These are phyloP conservation scores for Pythium periplocum DNA, from an alignment of 352 stramenopile genomes.

Conservation along the genomic window DNA sequence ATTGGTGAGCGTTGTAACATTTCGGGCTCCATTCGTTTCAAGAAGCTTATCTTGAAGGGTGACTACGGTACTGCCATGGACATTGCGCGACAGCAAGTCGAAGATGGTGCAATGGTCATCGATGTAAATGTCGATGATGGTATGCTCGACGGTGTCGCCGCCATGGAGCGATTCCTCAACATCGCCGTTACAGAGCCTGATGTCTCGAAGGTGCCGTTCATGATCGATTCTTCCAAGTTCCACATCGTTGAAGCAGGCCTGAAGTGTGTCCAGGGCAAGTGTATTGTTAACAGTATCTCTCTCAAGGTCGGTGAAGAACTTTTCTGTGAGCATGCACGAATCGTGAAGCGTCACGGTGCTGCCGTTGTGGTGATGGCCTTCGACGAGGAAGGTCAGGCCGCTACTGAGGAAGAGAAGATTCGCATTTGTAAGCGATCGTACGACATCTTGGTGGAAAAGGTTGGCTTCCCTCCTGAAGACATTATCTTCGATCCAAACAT, in stretches of 20 bases:
- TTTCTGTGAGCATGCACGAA: constrained; percentile 93
- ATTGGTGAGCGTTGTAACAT: constrained; percentile 97
- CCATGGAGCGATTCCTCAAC: constrained; percentile 97
- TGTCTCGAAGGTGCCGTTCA: constrained; percentile 95
- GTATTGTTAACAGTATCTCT: constrained; percentile 97
- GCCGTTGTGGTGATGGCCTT: constrained; percentile 98
- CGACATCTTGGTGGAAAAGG: constrained; percentile 94
- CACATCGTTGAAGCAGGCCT: constrained; percentile 96
- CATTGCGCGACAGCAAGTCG: constrained; percentile 95
- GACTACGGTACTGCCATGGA: constrained; percentile 95
- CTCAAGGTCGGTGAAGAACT: constrained; percentile 96
- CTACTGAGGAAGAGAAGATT: constrained; percentile 93
- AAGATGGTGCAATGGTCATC: constrained; percentile 96
- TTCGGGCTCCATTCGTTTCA: constrained; percentile 93
- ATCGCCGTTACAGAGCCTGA: constrained; percentile 96
- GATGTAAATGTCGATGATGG: constrained; percentile 98
- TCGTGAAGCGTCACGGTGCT: constrained; percentile 93
- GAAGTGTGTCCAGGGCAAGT: constrained; percentile 97
- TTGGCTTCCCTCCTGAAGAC: constrained; percentile 94
- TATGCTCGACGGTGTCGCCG: constrained; percentile 93
- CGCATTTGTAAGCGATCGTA: constrained; percentile 98
- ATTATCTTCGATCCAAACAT: constrained; percentile 99
- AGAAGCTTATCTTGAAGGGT: constrained; percentile 94
- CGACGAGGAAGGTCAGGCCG: constrained; percentile 95
- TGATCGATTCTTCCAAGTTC: constrained; percentile 98